Percentiles rank a stretch among this genome's conserved stretches.
phyloP scores from a whole-genome alignment of 495 filamentous ascomycete species.

The Aspergillus egyptiacus region DNA sequence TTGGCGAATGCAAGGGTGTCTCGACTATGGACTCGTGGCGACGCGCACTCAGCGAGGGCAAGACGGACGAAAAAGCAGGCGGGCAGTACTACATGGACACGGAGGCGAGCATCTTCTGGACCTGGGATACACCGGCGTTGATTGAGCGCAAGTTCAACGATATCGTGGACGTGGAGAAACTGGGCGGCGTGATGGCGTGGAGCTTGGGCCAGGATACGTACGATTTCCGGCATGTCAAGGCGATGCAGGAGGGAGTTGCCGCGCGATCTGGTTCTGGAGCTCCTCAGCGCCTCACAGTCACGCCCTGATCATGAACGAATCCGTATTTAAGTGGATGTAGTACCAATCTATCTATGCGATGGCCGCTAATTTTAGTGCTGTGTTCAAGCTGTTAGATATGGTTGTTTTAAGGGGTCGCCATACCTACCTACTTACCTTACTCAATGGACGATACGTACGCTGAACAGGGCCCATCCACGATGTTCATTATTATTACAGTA shows the following conservation, averaged over 20 bases:
- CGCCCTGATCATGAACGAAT: too few relatives aligned
- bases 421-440: too few relatives aligned
- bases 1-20: constrained; percentile 39
- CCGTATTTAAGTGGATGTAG: too few relatives aligned
- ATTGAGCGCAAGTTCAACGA: constrained; percentile 58
- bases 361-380: too few relatives aligned
- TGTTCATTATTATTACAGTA: too few relatives aligned
- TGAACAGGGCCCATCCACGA: too few relatives aligned
- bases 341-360: too few relatives aligned
- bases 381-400: too few relatives aligned
- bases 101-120: constrained; percentile 61
- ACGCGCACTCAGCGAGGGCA: constrained; percentile 48
- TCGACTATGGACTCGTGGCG: constrained; percentile 36
- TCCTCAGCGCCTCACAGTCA: too few relatives aligned
- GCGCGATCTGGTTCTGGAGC: constrained; percentile 3
- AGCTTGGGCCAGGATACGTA: constrained; percentile 66
- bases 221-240: constrained; percentile 51
- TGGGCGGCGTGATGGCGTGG: constrained; percentile 72
- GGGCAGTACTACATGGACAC: constrained; percentile 67
- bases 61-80: constrained; percentile 52
- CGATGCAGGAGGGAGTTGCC: constrained; percentile 46
- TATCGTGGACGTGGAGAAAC: constrained; percentile 49
- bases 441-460: too few relatives aligned
- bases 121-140: constrained; percentile 61
- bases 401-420: too few relatives aligned